A percentile compares a stretch with the other conserved stretches of the same genome.
phyloP scores from a whole-genome alignment of 768 basidiomycete genomes.

The Auriscalpium orientale region DNA sequence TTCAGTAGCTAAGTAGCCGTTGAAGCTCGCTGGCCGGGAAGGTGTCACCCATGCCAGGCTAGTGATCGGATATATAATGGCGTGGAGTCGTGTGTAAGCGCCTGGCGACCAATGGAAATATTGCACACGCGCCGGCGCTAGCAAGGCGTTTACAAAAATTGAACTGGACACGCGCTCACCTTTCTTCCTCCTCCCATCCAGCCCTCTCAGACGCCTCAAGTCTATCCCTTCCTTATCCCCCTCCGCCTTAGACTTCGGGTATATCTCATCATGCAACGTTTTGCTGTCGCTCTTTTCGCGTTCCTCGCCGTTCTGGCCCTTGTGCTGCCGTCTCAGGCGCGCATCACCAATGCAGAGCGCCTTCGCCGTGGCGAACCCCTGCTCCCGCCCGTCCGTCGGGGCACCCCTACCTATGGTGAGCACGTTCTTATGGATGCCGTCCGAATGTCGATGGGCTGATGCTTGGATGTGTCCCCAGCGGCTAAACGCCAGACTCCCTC shows the following conservation, averaged over 20 bases:
- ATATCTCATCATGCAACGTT: neutral
- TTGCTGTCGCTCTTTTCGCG: neutral
- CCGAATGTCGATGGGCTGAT: neutral
- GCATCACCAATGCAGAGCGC: conserved; percentile 1
- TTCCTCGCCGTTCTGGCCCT: neutral
- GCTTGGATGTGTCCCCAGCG: neutral
- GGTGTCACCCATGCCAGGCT: no score
- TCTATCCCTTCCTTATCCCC: neutral
- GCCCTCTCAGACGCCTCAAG: neutral
- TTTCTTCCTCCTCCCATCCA: neutral
- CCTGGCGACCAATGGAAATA: no score
- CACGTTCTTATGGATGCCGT: neutral
- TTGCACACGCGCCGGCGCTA: no score
- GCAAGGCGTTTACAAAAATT: neutral
- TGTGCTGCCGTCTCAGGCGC: neutral
- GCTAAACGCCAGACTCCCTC: neutral
- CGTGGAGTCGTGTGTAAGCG: no score
- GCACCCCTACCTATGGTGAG: neutral
- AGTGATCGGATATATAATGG: no score
- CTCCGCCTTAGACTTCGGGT: neutral
- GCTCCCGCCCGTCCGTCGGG: neutral
- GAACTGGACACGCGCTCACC: neutral
- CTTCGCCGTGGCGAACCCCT: neutral
- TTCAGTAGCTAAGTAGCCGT: no score
- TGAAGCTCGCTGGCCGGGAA: no score